Percentiles rank a stretch among this genome's conserved stretches.
phyloP scores from a whole-genome alignment of 2,329 filamentous ascomycete genomes.

The Pyricularia grisea region DNA sequence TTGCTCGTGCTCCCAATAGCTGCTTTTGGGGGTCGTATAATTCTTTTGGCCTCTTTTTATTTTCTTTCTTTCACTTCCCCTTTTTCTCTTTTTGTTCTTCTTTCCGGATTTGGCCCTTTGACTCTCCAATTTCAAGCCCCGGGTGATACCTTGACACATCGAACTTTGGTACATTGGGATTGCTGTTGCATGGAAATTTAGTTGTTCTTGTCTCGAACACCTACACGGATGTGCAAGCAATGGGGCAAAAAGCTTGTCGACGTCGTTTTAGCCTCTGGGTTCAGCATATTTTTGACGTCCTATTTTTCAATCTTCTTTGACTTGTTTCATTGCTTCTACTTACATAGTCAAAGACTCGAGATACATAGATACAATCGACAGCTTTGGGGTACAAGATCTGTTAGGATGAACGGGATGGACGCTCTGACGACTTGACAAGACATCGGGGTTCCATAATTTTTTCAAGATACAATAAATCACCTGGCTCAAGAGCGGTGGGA shows the following conservation, averaged over 20 bases:
- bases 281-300: neutral
- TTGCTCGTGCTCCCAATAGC: neutral
- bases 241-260: neutral
- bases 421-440: neutral
- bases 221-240: neutral
- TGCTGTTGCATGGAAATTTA: neutral
- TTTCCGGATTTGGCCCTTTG: neutral
- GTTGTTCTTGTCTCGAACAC: neutral
- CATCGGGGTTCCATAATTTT: neutral
- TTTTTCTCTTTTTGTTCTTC: neutral
- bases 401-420: neutral
- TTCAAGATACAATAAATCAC: neutral
- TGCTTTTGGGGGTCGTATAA: neutral
- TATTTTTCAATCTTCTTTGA: neutral
- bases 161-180: neutral
- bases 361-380: neutral
- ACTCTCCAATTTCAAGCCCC: neutral
- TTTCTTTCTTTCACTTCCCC: neutral
- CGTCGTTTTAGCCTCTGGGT: neutral
- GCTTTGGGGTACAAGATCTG: neutral
- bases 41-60: neutral
- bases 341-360: neutral
- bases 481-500: neutral
- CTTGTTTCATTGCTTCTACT: neutral
- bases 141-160: neutral